A percentile compares a stretch with the other conserved stretches of the same genome.
Conservation (phyloP, 768 basidiomycete genomes). For the Kwoniella sp. region DNA sequence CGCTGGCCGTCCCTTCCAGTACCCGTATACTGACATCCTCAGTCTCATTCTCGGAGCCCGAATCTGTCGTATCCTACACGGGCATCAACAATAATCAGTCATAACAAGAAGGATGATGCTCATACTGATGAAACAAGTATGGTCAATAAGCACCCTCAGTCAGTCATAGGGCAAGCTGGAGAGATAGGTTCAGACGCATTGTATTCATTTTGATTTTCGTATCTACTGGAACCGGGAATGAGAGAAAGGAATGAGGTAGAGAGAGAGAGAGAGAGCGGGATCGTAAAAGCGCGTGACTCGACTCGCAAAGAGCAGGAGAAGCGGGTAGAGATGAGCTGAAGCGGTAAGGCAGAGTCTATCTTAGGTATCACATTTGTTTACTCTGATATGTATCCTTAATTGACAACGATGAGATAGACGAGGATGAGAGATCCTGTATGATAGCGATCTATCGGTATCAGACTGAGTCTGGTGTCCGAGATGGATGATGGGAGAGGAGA, state of each 20-base stretch:
- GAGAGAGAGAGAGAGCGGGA: background rate
- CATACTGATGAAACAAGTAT: no score
- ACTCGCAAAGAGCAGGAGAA: background rate
- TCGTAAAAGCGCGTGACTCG: slow-evolving; percentile 1
- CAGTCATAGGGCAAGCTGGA: no score
- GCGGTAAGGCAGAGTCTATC: background rate
- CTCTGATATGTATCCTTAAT: background rate
- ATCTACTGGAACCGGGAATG: background rate
- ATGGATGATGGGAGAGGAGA: no score
- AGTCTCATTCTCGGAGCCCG: no score
- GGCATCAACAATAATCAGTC: no score
- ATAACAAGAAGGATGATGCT: no score
- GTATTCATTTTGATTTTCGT: slow-evolving; percentile 8
- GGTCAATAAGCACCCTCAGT: no score
- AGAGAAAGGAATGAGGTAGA: background rate
- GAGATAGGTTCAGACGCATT: background rate
- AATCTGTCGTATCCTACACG: no score
- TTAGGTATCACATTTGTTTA: slow-evolving; percentile 1
- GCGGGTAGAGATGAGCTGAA: background rate
- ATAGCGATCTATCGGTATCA: background rate
- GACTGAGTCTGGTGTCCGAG: background rate
- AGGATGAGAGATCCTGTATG: background rate
- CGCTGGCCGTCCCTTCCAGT: no score
- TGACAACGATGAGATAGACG: background rate
- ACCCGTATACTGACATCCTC: no score